A percentile compares a stretch with the other conserved stretches of the same genome.
phyloP scores from a whole-genome alignment of 257 asterid species.

The Solanum pennellii region DNA sequence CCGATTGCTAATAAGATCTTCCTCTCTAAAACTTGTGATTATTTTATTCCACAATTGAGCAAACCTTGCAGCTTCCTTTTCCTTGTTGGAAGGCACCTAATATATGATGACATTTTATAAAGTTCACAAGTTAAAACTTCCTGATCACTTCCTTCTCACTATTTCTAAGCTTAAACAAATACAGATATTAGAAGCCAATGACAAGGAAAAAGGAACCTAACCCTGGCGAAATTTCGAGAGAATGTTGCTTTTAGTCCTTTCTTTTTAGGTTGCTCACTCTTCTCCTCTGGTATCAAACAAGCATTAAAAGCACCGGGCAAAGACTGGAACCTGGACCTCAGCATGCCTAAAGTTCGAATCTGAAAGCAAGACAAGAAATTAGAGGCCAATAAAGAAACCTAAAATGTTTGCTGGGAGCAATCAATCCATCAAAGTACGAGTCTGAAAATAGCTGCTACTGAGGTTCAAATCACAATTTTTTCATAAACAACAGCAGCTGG shows the following conservation, averaged over 20 bases:
- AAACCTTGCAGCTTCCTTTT: slow-evolving; percentile 92
- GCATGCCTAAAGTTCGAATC: slow-evolving; percentile 98
- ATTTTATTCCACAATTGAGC: slow-evolving; percentile 99
- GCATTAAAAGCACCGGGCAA: slow-evolving; percentile 93
- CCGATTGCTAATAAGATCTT: slow-evolving; percentile 94
- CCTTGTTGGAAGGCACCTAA: slow-evolving; percentile 78
- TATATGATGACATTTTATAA: not conserved
- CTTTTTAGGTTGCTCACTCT: slow-evolving; percentile 56
- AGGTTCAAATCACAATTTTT: not conserved
- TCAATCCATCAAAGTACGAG: not conserved
- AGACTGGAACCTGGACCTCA: slow-evolving; percentile 83
- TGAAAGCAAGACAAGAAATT: slow-evolving; percentile 20
- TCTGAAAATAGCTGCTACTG: not conserved
- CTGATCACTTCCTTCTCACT: not conserved
- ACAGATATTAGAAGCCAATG: not conserved
- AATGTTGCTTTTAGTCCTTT: slow-evolving; percentile 94
- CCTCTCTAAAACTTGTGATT: slow-evolving; percentile 94
- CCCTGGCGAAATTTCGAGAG: slow-evolving; percentile 82
- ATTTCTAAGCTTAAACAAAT: not conserved
- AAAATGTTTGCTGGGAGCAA: not conserved
- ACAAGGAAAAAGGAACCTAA: slow-evolving; percentile 3
- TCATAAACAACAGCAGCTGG: not conserved
- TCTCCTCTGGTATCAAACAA: slow-evolving; percentile 86
- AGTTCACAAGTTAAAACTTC: not conserved
- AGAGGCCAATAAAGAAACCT: slow-evolving; percentile 6